These are phyloP conservation scores for Sphaerulina musiva DNA, from an alignment of 2,329 filamentous ascomycete genomes.

Conservation along the genomic window DNA sequence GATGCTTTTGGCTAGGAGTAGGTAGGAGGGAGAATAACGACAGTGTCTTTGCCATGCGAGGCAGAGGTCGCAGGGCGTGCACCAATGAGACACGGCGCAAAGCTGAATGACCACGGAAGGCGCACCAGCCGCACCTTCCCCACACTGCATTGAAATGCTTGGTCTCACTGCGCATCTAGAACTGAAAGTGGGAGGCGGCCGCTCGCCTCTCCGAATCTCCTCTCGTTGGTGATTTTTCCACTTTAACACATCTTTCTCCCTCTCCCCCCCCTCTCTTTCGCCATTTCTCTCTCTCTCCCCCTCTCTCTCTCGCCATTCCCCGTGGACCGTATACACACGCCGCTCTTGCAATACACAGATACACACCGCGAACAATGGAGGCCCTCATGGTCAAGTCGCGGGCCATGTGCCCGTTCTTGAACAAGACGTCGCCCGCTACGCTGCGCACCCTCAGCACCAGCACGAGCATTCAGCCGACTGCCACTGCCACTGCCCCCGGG, in stretches of 20 bases:
- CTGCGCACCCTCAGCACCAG: slow-evolving; percentile 81
- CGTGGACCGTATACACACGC: neutral
- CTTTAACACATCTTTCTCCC: too few relatives aligned
- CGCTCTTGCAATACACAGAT: neutral
- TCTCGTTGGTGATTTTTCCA: neutral
- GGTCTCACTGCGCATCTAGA: slow-evolving; percentile 2
- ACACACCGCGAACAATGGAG: slow-evolving; percentile 60
- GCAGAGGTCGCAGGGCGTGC: neutral
- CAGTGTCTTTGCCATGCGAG: neutral
- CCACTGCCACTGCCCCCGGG: slow-evolving; percentile 61
- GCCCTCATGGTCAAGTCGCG: slow-evolving; percentile 89
- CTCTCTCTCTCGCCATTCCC: slow-evolving; percentile 1
- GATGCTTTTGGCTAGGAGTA: slow-evolving; percentile 1
- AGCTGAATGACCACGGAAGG: slow-evolving; percentile 4
- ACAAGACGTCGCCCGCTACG: slow-evolving; percentile 84
- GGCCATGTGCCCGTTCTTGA: slow-evolving; percentile 94
- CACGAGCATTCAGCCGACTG: slow-evolving; percentile 59
- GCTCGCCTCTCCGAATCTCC: neutral
- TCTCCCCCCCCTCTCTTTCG: neutral
- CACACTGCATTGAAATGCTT: slow-evolving; percentile 1
- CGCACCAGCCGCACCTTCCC: neutral
- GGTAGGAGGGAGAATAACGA: neutral
- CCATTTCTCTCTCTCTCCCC: neutral
- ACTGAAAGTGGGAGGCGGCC: neutral
- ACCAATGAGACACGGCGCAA: neutral